Evolutionary conservation across 257 asterid species (phyloP).

Genomic region (Nicotiana paniculata): DNA sequence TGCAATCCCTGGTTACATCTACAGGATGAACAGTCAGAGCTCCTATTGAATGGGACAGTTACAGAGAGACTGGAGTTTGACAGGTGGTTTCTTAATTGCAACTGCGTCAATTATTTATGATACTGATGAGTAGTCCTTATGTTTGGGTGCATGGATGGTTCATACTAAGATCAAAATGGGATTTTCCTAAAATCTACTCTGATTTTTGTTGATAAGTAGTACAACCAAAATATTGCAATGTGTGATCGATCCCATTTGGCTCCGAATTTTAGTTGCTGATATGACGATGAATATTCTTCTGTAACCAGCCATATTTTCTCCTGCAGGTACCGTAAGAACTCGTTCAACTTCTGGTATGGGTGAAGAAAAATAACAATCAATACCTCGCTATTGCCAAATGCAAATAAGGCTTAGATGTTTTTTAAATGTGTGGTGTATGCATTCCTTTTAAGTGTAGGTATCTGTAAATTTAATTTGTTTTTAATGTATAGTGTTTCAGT

Average conservation of each 20-base stretch:
- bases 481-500: neutral
- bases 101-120: neutral
- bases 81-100: constrained; percentile 41
- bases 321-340: constrained; percentile 55
- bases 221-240: too few species aligned
- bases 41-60: constrained; percentile 86
- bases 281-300: neutral
- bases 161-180: neutral
- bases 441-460: neutral
- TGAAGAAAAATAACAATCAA: constrained; percentile 38
- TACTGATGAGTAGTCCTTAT: neutral
- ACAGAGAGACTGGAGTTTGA: constrained; percentile 84
- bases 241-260: neutral
- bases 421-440: neutral
- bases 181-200: neutral
- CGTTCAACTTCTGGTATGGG: constrained; percentile 58
- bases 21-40: constrained; percentile 83
- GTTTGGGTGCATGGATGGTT: neutral
- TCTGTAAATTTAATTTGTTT: neutral
- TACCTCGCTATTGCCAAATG: constrained; percentile 35
- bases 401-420: constrained; percentile 14
- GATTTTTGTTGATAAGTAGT: neutral
- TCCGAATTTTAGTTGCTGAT: neutral
- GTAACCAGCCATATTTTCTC: neutral
- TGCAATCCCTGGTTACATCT: constrained; percentile 9